phyloP scores from a whole-genome alignment of 139 green algal genomes.

The Chlorella sp. region DNA sequence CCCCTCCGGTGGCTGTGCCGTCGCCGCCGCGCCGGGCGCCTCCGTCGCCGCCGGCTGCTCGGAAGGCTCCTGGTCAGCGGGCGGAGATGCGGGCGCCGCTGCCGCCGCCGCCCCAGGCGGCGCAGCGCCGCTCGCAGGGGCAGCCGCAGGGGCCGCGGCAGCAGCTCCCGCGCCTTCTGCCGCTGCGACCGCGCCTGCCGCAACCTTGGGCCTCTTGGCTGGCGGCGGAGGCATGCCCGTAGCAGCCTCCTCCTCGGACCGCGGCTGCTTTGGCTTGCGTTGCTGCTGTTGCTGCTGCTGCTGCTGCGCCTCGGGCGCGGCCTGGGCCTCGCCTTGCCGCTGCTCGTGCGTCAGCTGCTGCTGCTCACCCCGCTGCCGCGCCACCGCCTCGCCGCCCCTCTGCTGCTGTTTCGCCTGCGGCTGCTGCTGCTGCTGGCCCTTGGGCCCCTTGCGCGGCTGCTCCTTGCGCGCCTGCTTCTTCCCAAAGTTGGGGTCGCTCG shows the following conservation, averaged over 20 bases:
- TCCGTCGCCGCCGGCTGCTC: neutral
- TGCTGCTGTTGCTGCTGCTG: neutral
- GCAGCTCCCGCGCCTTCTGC: neutral
- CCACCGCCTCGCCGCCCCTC: no score
- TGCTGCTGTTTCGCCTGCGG: neutral
- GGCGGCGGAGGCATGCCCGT: conserved; percentile 9
- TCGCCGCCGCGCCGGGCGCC: neutral
- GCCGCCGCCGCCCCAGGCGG: neutral
- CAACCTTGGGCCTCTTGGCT: conserved; percentile 6
- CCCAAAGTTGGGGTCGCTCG: conserved; percentile 73
- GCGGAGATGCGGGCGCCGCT: neutral
- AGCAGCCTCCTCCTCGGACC: neutral
- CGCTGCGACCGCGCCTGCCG: neutral
- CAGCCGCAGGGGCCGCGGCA: neutral
- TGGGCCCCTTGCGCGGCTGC: neutral
- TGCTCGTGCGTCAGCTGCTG: neutral
- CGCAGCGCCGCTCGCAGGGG: neutral
- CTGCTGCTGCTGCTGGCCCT: neutral
- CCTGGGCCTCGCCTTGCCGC: neutral
- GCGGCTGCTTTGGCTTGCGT: neutral
- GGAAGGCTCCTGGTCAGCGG: neutral
- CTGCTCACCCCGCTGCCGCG: no score
- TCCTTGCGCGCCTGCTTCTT: conserved; percentile 15
- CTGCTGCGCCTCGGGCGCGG: neutral
- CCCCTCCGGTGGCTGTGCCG: neutral